Evolutionary conservation across 129 eudicot genomes (phyloP).

Genomic region (Artemisia tridentata): DNA sequence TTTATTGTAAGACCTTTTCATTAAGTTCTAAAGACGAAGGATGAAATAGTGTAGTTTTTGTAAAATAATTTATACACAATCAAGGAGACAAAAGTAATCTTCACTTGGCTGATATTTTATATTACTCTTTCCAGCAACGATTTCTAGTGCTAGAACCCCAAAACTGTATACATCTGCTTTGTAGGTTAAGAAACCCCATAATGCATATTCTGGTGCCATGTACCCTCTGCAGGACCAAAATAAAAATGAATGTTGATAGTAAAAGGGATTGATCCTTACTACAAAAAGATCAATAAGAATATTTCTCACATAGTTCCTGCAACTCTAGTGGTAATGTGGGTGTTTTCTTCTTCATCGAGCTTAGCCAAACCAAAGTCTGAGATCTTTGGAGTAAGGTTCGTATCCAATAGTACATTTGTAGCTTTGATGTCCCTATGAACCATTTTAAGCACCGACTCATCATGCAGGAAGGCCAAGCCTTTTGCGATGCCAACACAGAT

Average conservation of each 20-base stretch:
- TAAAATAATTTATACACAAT: constrained; percentile 56
- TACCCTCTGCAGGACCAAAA: constrained; percentile 39
- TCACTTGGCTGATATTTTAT: constrained; percentile 38
- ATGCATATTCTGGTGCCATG: constrained; percentile 36
- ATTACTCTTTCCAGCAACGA: constrained; percentile 57
- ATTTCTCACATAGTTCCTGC: constrained; percentile 76
- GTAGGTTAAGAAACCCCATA: constrained; percentile 57
- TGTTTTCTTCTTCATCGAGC: constrained; percentile 61
- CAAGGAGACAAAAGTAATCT: constrained; percentile 54
- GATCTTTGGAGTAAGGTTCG: constrained; percentile 55
- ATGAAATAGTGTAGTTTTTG: constrained; percentile 10
- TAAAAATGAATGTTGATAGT: constrained; percentile 3
- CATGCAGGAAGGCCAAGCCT: constrained; percentile 59
- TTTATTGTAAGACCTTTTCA: no score
- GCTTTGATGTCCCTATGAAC: constrained; percentile 73
- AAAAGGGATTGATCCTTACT: not conserved
- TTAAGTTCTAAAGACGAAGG: no score
- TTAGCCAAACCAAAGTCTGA: constrained; percentile 72
- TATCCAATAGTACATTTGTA: constrained; percentile 59
- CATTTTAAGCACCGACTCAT: constrained; percentile 55
- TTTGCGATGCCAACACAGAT: constrained; percentile 64
- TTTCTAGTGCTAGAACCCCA: constrained; percentile 58
- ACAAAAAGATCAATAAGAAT: not conserved
- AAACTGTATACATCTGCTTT: constrained; percentile 74
- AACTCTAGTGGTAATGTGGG: constrained; percentile 62